Percentiles rank a stretch among this genome's conserved stretches.
phyloP scores from a whole-genome alignment of 352 stramenopile species.

The Phytophthora brassicae region DNA sequence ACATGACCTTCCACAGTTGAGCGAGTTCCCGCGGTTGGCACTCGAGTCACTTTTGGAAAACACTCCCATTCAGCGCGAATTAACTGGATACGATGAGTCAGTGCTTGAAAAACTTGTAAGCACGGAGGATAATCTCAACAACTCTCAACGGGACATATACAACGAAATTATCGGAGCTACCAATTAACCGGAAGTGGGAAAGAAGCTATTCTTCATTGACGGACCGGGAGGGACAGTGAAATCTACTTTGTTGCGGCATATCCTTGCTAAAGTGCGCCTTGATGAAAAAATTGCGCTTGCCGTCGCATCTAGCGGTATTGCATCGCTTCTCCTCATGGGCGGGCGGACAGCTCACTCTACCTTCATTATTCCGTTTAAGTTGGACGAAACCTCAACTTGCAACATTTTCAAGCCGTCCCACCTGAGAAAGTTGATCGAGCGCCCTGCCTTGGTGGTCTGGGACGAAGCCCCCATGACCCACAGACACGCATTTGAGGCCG shows the following conservation, averaged over 20 bases:
- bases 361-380: conserved; percentile 37
- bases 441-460: not conserved
- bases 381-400: too few species aligned
- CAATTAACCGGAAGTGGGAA: too few species aligned
- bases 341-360: conserved; percentile 30
- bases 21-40: conserved; percentile 3
- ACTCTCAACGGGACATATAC: conserved; percentile 11
- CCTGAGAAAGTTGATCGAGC: conserved; percentile 9
- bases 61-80: conserved; percentile 5
- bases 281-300: too few species aligned
- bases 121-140: not conserved
- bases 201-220: conserved; percentile 36
- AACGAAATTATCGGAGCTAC: too few species aligned
- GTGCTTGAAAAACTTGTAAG: conserved; percentile 7
- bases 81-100: conserved; percentile 4
- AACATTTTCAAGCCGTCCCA: conserved; percentile 25
- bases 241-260: conserved; percentile 23
- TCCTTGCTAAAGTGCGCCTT: conserved; percentile 26
- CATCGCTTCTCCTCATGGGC: too few species aligned
- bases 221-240: conserved; percentile 39
- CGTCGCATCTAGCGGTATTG: too few species aligned
- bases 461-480: not conserved
- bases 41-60: conserved; percentile 3
- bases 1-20: not conserved
- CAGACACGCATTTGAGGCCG: too few species aligned